Conservation (phyloP, 129 eudicot genomes). For the Lonicera japonica region DNA sequence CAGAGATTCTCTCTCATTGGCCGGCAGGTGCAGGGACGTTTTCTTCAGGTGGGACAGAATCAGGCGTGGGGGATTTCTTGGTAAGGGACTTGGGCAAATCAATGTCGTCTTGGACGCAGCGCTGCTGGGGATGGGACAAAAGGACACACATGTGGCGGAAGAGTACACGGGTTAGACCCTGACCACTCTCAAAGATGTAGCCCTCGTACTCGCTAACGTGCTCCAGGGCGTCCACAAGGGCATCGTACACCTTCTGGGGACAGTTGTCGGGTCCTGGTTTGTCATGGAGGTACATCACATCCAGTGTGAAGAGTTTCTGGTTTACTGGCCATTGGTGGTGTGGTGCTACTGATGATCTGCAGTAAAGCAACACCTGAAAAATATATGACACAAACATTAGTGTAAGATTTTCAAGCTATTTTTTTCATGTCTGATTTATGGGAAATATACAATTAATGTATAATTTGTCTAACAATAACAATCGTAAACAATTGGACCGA, state of each 20-base stretch:
- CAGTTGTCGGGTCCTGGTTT: slow-evolving; percentile 87
- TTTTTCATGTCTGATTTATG: too few species aligned
- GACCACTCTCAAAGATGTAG: slow-evolving; percentile 90
- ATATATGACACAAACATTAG: too few species aligned
- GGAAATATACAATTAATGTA: too few species aligned
- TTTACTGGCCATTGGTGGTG: slow-evolving; percentile 57
- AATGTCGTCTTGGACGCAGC: slow-evolving; percentile 79
- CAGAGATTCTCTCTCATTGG: slow-evolving; percentile 24
- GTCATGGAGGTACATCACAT: slow-evolving; percentile 27
- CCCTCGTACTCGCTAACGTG: slow-evolving; percentile 84
- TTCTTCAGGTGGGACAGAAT: slow-evolving; percentile 41
- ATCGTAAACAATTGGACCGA: too few species aligned
- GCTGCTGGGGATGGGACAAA: slow-evolving; percentile 87
- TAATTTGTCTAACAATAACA: too few species aligned
- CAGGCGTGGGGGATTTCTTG: slow-evolving; percentile 49
- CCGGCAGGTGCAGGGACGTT: slow-evolving; percentile 36
- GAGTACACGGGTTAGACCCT: slow-evolving; percentile 70
- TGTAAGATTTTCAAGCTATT: too few species aligned
- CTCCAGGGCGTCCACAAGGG: slow-evolving; percentile 88
- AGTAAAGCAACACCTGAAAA: slow-evolving; percentile 69
- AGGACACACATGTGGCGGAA: slow-evolving; percentile 72
- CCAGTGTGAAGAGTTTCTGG: slow-evolving; percentile 78
- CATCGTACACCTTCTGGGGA: slow-evolving; percentile 93
- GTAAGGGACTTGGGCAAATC: slow-evolving; percentile 72
- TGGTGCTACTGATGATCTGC: slow-evolving; percentile 80